A percentile compares a stretch with the other conserved stretches of the same genome.
phyloP scores from a whole-genome alignment of 2,329 filamentous ascomycete species.

The Alternaria angustiovoidea region DNA sequence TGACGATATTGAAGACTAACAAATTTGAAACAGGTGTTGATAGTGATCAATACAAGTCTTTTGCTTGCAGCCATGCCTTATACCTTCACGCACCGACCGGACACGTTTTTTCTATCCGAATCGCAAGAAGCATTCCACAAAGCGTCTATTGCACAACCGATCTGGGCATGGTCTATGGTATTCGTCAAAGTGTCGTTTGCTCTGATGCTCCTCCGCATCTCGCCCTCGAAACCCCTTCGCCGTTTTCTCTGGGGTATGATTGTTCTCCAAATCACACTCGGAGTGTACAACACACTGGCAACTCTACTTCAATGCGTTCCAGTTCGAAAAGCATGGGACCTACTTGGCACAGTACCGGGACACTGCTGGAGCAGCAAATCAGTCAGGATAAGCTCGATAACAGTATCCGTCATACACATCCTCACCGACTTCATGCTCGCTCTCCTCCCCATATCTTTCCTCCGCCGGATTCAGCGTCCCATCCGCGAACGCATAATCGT shows the following conservation, averaged over 20 bases:
- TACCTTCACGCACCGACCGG: conserved; percentile 11
- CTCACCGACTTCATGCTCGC: conserved; percentile 32
- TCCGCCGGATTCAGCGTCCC: conserved; percentile 23
- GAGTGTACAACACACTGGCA: conserved; percentile 25
- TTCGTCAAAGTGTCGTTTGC: conserved; percentile 32
- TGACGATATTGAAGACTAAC: background rate
- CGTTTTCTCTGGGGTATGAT: conserved; percentile 35
- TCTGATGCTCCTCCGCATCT: conserved; percentile 34
- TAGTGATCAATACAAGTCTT: conserved; percentile 22
- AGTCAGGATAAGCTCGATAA: conserved; percentile 21
- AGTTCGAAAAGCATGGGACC: conserved; percentile 27
- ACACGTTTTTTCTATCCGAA: conserved; percentile 20
- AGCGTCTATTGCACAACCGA: conserved; percentile 25
- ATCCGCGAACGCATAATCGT: conserved; percentile 27
- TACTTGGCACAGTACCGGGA: conserved; percentile 10
- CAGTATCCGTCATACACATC: conserved; percentile 25
- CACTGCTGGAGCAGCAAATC: conserved; percentile 16
- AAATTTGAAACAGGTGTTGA: conserved; percentile 12
- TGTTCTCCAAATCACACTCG: conserved; percentile 27
- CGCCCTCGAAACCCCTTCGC: conserved; percentile 19
- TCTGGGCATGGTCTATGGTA: conserved; percentile 26
- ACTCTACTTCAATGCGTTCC: conserved; percentile 32
- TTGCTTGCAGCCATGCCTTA: conserved; percentile 24
- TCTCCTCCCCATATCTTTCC: conserved; percentile 26
- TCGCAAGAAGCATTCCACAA: conserved; percentile 15